Evolutionary conservation across 305 asterid genomes (phyloP).

Genomic region (Solanum hybrid): DNA sequence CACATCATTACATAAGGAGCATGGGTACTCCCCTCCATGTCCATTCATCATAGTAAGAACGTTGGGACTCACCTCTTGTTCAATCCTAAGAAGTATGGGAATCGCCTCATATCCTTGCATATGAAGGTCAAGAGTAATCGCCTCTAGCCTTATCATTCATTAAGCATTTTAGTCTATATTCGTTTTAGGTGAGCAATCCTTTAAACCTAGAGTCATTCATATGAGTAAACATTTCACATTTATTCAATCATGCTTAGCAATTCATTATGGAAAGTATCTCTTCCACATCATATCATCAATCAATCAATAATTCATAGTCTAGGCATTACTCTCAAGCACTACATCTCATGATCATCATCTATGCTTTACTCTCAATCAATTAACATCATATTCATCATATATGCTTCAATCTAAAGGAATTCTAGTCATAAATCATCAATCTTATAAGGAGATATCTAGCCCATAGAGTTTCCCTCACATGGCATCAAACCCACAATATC

Average conservation of each 20-base stretch:
- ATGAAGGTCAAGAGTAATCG: not conserved
- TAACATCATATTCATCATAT: not conserved
- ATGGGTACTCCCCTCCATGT: not conserved
- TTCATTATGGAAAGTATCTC: not conserved
- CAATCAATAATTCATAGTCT: not conserved
- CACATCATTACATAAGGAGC: not conserved
- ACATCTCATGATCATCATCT: not conserved
- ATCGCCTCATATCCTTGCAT: not conserved
- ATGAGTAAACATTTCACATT: not conserved
- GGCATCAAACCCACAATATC: not conserved
- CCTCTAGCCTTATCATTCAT: not conserved
- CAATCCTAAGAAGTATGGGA: not conserved
- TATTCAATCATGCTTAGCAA: not conserved
- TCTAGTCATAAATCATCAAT: not conserved
- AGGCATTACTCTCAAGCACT: not conserved
- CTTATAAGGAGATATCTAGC: not conserved
- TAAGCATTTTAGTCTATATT: not conserved
- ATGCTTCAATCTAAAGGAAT: not conserved
- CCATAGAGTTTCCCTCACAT: not conserved
- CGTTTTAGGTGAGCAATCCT: not conserved
- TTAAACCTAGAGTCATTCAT: not conserved
- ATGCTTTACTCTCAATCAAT: not conserved
- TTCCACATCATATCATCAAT: not conserved
- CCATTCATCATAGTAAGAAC: not conserved
- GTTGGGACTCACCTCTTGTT: not conserved